Conservation (phyloP, 1,284 basidiomycete species). For the Puccinia horiana region DNA sequence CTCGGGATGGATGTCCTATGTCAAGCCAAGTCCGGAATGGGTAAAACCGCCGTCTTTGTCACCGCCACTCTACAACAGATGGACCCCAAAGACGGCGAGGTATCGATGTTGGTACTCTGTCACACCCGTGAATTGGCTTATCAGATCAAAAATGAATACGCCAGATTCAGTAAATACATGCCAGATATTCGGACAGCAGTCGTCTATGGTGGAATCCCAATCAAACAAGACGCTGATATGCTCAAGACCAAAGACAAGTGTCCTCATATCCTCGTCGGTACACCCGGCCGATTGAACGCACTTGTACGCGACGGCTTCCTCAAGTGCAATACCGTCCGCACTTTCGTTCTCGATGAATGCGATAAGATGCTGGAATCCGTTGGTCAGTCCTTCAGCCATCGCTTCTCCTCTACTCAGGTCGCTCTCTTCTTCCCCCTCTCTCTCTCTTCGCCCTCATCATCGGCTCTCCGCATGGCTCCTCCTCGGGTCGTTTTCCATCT, state of each 20-base stretch:
- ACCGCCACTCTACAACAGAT: slow-evolving; percentile 96
- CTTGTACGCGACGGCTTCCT: slow-evolving; percentile 88
- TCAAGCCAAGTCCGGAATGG: slow-evolving; percentile 99
- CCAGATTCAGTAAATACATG: slow-evolving; percentile 99
- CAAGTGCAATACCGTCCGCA: slow-evolving; percentile 90
- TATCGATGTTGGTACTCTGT: slow-evolving; percentile 94
- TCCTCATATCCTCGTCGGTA: slow-evolving; percentile 98
- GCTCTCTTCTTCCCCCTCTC: not conserved
- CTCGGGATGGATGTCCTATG: slow-evolving; percentile 99
- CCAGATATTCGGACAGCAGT: slow-evolving; percentile 95
- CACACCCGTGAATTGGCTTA: slow-evolving; percentile 99
- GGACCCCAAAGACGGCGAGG: slow-evolving; percentile 96
- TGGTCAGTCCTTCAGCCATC: slow-evolving; percentile 88
- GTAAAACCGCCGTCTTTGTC: slow-evolving; percentile 99
- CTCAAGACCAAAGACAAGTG: slow-evolving; percentile 96
- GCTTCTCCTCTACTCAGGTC: not conserved
- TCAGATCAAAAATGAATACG: slow-evolving; percentile 99
- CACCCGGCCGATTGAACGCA: slow-evolving; percentile 91
- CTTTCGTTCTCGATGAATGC: slow-evolving; percentile 99
- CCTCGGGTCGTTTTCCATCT: not conserved
- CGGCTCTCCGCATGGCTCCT: not conserved
- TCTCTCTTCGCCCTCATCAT: not conserved
- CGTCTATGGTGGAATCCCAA: slow-evolving; percentile 95
- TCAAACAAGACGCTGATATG: slow-evolving; percentile 88
- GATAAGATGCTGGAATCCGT: slow-evolving; percentile 99